Conservation (phyloP, 1,139 yeast species). For the Taphrina wiesneri region DNA sequence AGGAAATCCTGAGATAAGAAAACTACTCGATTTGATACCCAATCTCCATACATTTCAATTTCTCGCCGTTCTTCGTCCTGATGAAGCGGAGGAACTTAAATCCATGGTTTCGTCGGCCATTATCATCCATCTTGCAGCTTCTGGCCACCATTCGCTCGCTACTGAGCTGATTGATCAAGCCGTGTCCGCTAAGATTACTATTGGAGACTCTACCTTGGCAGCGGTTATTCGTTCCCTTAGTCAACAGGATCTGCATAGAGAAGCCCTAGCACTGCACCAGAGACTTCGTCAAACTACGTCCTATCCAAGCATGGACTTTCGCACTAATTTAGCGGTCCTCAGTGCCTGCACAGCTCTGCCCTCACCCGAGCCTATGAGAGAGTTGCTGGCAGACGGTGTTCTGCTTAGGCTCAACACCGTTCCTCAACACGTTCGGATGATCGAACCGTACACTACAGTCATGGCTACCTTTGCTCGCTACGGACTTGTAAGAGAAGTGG, state of each 20-base stretch:
- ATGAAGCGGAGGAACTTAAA: neutral
- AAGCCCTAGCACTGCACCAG: neutral
- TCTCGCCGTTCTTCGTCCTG: conserved; percentile 3
- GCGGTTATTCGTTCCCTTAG: neutral
- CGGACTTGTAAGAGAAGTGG: conserved; percentile 16
- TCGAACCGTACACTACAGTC: conserved; percentile 13
- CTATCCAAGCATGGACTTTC: neutral
- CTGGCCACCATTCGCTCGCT: neutral
- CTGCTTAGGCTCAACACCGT: neutral
- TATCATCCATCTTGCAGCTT: conserved; percentile 17
- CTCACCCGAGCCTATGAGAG: neutral
- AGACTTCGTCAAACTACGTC: neutral
- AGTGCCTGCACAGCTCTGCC: neutral
- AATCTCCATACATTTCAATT: conserved; percentile 25
- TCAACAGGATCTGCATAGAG: neutral
- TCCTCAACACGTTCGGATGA: neutral
- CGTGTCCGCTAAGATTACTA: neutral
- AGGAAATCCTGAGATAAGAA: neutral
- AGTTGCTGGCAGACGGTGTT: neutral
- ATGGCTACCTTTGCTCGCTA: conserved; percentile 18
- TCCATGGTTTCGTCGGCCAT: conserved; percentile 1
- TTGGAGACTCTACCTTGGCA: neutral
- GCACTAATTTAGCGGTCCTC: neutral
- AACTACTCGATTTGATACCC: conserved; percentile 19
- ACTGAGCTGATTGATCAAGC: neutral